Evolutionary conservation across 1,139 yeast species (phyloP).

Genomic region (Debaryomyces coudertii): DNA sequence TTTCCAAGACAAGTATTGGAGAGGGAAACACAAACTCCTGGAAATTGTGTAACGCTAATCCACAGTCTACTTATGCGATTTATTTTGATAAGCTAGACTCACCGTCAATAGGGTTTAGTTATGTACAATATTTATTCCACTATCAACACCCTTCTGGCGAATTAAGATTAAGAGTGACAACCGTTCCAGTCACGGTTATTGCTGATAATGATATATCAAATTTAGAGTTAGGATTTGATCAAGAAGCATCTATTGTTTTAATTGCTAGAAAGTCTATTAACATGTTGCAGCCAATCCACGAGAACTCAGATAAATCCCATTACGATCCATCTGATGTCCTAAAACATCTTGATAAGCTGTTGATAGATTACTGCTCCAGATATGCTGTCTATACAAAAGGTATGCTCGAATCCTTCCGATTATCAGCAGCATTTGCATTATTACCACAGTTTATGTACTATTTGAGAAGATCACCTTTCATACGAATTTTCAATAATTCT

Average conservation of each 20-base stretch:
- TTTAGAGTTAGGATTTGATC: conserved; percentile 57
- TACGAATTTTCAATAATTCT: conserved; percentile 73
- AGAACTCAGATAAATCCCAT: conserved; percentile 31
- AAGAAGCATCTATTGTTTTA: conserved; percentile 69
- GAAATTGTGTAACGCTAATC: conserved; percentile 59
- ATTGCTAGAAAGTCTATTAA: conserved; percentile 57
- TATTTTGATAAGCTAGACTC: conserved; percentile 57
- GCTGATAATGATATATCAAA: conserved; percentile 47
- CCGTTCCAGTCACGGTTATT: conserved; percentile 45
- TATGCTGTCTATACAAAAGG: conserved; percentile 88
- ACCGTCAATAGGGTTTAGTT: conserved; percentile 30
- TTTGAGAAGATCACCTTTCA: conserved; percentile 68
- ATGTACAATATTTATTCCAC: conserved; percentile 72
- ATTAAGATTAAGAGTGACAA: conserved; percentile 53
- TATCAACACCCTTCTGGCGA: conserved; percentile 64
- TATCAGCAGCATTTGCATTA: conserved; percentile 76
- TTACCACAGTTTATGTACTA: conserved; percentile 78
- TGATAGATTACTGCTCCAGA: conserved; percentile 81
- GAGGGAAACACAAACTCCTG: conserved; percentile 60
- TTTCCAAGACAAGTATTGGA: conserved; percentile 42
- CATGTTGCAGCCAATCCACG: conserved; percentile 40
- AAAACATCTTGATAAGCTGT: conserved; percentile 84
- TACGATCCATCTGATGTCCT: conserved; percentile 74
- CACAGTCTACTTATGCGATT: conserved; percentile 61
- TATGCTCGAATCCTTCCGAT: conserved; percentile 71